Evolutionary conservation across 495 filamentous ascomycete genomes (phyloP).

Genomic region (Melanomma pulvis-pyrius): DNA sequence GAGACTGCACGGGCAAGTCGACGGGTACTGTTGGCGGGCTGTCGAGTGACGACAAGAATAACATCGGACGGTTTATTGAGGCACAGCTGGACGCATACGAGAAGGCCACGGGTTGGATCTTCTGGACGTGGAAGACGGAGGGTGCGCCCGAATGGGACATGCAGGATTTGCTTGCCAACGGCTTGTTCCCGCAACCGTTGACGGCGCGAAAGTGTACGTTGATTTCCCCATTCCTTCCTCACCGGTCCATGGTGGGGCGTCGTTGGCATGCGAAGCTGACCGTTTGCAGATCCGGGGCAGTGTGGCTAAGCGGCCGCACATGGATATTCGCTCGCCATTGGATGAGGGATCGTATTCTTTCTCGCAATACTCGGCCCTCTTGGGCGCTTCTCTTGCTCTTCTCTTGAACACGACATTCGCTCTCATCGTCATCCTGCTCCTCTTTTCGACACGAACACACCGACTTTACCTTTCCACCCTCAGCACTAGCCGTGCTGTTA

Average conservation of each 20-base stretch:
- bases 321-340: background rate
- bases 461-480: background rate
- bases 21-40: slow-evolving; percentile 59
- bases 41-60: slow-evolving; percentile 54
- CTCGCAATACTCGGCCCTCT: background rate
- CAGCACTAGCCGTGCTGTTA: background rate
- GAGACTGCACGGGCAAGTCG: slow-evolving; percentile 62
- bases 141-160: slow-evolving; percentile 87
- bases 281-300: slow-evolving; percentile 48
- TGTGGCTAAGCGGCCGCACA: slow-evolving; percentile 41
- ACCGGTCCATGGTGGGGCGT: background rate
- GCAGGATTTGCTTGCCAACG: slow-evolving; percentile 61
- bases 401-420: background rate
- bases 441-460: no score
- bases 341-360: background rate
- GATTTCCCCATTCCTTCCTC: background rate
- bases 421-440: no score
- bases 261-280: slow-evolving; percentile 17
- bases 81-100: slow-evolving; percentile 77
- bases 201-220: slow-evolving; percentile 50
- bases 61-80: slow-evolving; percentile 66
- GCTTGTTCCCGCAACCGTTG: slow-evolving; percentile 67
- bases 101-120: slow-evolving; percentile 70
- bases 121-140: slow-evolving; percentile 88
- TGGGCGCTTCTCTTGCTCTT: background rate